Evolutionary conservation across 2,329 filamentous ascomycete genomes (phyloP), one percentile per base, ranked within the genome.

Genomic region (Clarireedia sp.): DNA sequence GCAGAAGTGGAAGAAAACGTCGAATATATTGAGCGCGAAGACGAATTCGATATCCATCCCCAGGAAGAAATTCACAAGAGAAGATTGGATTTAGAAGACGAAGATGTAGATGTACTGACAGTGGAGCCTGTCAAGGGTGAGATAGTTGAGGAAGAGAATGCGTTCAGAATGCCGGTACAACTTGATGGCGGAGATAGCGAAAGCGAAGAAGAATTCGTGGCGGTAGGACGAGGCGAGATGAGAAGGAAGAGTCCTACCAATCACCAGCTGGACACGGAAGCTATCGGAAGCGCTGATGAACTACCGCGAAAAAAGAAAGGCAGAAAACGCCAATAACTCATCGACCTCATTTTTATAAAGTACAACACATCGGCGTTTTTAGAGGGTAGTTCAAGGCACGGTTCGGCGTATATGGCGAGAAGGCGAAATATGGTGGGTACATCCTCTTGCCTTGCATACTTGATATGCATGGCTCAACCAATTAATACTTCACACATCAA

Each of bases 1-100:
- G 88, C 86, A 41, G 94, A 99, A 71, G 90, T 99, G 14, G 94
- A 99, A 72, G 94, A 99, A 72, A 99, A 99, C 64, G 90, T 96
- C 21, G 90, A 97, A 69, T 99, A 99, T 68, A 82, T 95, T 43
- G 94, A 99, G 71, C 82, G 83, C 55, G 94, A 99, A 72, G 94
- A 99, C 69, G 94, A 99, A 68, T 99, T 99, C 65, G 95, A 99
- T 70, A 95, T 97, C 55, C 94, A 97, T 68, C 90, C 90, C 0
- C 86, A 92, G 56, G 92, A 96, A 68, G 92, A 97, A 70, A 85
- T 97, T 55, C 90, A 95, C 68, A 92, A 96, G 70, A 83, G 92
- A 29, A 82, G 91, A 44, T 78, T 97, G 2, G 91, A 97, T 68
- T 80, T 87, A 12, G 94, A 99, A 72, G 94, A 97, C 64, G 94